phyloP scores from a whole-genome alignment of 163 green algal species.

The Chlamydomonas reinhardtii region DNA sequence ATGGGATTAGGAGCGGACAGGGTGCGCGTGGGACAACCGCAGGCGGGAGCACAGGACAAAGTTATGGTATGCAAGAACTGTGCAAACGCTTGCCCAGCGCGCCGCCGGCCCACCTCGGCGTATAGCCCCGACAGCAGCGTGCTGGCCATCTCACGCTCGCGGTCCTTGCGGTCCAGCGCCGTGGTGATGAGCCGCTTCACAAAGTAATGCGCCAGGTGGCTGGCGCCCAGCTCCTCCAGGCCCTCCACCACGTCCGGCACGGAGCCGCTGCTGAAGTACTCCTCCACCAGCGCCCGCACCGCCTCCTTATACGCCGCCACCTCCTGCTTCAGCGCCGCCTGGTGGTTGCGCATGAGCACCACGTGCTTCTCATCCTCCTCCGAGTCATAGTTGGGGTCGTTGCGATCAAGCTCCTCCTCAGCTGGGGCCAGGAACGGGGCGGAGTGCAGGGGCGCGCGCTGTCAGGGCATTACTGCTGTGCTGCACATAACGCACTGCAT shows the following conservation, averaged over 20 bases:
- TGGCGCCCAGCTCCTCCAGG: constrained; percentile 74
- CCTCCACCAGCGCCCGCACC: constrained; percentile 75
- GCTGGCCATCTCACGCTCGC: constrained; percentile 91
- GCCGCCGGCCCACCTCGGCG: constrained; percentile 74
- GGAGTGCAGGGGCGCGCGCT: too few relatives aligned
- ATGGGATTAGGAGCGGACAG: too few relatives aligned
- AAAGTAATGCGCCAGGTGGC: constrained; percentile 81
- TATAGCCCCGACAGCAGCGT: constrained; percentile 84
- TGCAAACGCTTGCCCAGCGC: too few relatives aligned
- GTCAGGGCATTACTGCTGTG: too few relatives aligned
- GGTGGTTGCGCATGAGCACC: constrained; percentile 55
- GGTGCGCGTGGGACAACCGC: too few relatives aligned
- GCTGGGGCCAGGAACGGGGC: not conserved
- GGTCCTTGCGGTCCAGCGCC: constrained; percentile 89
- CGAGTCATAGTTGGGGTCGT: constrained; percentile 93
- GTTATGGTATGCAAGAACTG: too few relatives aligned
- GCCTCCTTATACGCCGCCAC: constrained; percentile 77
- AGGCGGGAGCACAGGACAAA: too few relatives aligned
- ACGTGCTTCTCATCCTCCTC: constrained; percentile 72
- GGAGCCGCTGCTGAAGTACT: constrained; percentile 89
- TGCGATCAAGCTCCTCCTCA: constrained; percentile 66
- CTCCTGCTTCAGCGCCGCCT: constrained; percentile 54
- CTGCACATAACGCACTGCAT: too few relatives aligned
- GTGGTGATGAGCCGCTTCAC: constrained; percentile 91
- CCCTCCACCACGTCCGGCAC: constrained; percentile 76